Evolutionary conservation across 805 yeast species (phyloP).

Genomic region (Kluyveromyces siamensis): DNA sequence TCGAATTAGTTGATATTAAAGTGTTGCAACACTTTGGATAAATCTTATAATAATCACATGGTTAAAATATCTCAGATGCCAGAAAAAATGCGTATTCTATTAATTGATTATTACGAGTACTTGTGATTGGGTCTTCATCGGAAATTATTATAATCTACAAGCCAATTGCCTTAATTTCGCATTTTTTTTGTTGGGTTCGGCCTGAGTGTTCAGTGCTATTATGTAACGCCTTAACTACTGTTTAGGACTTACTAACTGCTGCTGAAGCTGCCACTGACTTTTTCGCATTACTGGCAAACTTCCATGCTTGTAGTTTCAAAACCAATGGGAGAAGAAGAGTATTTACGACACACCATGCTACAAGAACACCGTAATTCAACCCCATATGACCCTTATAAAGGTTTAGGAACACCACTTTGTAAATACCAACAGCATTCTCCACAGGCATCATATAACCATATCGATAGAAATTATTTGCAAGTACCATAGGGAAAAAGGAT

Average conservation of each 20-base stretch:
- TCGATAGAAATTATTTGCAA: constrained; percentile 47
- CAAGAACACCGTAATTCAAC: constrained; percentile 47
- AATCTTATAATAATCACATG: no score
- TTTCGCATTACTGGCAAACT: constrained; percentile 26
- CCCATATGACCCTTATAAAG: constrained; percentile 52
- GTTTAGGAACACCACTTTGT: constrained; percentile 49
- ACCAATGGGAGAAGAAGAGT: constrained; percentile 37
- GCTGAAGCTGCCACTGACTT: constrained; percentile 10
- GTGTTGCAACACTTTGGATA: no score
- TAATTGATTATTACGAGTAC: no score
- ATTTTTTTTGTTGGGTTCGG: no score
- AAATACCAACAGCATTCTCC: constrained; percentile 53
- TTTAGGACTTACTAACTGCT: not conserved
- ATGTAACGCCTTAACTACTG: not conserved
- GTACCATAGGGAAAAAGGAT: constrained; percentile 55
- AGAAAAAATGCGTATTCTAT: no score
- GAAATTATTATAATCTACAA: no score
- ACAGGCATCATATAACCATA: constrained; percentile 65
- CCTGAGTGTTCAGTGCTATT: not conserved
- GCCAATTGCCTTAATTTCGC: not conserved
- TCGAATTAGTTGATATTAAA: no score
- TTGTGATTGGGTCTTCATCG: no score
- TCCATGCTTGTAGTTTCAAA: constrained; percentile 33
- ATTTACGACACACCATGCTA: constrained; percentile 52
- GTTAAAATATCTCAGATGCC: no score